These are phyloP conservation scores for Claviceps fusiformis DNA, from an alignment of 2,329 filamentous ascomycete genomes.

Conservation along the genomic window DNA sequence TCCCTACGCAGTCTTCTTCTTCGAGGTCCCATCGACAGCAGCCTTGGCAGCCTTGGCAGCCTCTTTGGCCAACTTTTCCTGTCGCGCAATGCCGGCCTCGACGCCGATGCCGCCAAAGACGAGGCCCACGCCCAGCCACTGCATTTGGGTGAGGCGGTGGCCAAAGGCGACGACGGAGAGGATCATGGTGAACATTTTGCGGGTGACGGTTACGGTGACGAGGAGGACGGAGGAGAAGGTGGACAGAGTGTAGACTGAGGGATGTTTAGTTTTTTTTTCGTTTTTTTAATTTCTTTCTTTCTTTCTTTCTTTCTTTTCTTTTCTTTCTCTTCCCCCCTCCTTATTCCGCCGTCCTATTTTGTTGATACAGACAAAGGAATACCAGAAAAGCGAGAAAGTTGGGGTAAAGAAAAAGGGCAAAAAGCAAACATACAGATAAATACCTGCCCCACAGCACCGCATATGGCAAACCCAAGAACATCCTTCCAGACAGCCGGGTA, in stretches of 20 bases:
- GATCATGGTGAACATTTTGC: conserved; percentile 99
- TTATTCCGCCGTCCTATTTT: no score
- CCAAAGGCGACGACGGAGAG: conserved; percentile 91
- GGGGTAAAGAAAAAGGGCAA: neutral
- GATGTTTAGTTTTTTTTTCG: neutral
- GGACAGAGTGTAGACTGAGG: conserved; percentile 66
- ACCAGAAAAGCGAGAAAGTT: neutral
- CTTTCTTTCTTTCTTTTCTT: no score
- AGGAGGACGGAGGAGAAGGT: conserved; percentile 85
- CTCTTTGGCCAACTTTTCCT: conserved; percentile 75
- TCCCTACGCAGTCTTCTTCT: conserved; percentile 20
- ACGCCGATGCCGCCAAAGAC: conserved; percentile 94
- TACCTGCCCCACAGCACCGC: conserved; percentile 84
- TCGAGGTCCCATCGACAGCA: no score
- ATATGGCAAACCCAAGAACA: conserved; percentile 78
- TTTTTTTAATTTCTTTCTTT: no score
- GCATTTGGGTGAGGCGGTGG: conserved; percentile 72
- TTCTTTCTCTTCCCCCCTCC: no score
- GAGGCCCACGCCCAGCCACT: conserved; percentile 83
- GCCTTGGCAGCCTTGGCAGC: conserved; percentile 38
- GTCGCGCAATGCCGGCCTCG: conserved; percentile 67
- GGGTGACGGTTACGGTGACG: conserved; percentile 90
- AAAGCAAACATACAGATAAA: conserved; percentile 64
- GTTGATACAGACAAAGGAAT: neutral
- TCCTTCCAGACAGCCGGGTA: conserved; percentile 77